These are phyloP conservation scores for Plasmodiophora brassicae DNA, from an alignment of 208 protist species.

Conservation along the genomic window DNA sequence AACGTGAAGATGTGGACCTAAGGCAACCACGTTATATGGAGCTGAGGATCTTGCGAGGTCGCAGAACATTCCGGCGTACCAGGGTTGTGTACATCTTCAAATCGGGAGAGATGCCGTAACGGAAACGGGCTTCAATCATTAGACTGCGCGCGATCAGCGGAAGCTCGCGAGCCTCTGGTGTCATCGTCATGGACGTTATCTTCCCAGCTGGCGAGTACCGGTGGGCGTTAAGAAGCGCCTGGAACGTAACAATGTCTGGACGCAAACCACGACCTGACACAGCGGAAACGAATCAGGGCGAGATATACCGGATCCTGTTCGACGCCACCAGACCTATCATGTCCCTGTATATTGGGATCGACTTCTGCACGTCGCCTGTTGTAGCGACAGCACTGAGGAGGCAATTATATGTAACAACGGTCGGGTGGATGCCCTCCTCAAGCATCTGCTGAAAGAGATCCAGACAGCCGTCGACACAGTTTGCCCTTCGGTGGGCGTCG, in stretches of 20 bases:
- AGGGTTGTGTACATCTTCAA: not conserved
- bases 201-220: not conserved
- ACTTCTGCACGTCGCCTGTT: not conserved
- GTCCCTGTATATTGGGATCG: not conserved
- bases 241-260: not conserved
- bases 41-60: not conserved
- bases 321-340: not conserved
- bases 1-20: not conserved
- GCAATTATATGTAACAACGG: not conserved
- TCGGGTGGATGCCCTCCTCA: not conserved
- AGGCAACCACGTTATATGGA: no score
- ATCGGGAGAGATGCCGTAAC: conserved; percentile 2
- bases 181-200: not conserved
- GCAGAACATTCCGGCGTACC: not conserved
- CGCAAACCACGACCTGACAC: not conserved
- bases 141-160: not conserved
- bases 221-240: not conserved
- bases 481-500: not conserved
- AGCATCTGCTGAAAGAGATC: not conserved
- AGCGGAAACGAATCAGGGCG: not conserved
- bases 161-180: not conserved
- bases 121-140: not conserved
- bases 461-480: not conserved
- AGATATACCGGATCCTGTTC: not conserved
- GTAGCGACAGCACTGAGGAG: not conserved